Evolutionary conservation across 1,284 basidiomycete genomes (phyloP).

Genomic region (Cutaneotrichosporon spelunceum): DNA sequence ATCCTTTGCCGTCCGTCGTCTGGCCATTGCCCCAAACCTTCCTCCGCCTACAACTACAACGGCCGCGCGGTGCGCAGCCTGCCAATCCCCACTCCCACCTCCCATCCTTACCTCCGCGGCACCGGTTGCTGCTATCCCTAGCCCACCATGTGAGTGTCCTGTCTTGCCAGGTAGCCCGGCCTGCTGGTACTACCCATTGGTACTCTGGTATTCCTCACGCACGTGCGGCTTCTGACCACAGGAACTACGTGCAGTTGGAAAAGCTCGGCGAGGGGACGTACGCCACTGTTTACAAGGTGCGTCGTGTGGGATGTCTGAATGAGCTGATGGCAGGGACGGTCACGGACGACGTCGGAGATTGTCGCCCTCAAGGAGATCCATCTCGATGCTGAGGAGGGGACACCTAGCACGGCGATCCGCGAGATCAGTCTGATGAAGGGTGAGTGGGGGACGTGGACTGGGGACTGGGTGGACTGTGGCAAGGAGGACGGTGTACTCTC

Average conservation of each 20-base stretch:
- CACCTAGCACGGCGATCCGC: conserved; percentile 93
- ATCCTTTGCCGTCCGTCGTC: too few species aligned
- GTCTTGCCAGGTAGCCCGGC: too few species aligned
- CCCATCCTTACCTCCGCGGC: not conserved
- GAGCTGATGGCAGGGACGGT: conserved; percentile 63
- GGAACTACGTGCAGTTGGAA: conserved; percentile 66
- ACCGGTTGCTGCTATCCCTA: not conserved
- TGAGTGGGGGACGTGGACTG: conserved; percentile 26
- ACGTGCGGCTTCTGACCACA: conserved; percentile 20
- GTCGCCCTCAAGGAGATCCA: conserved; percentile 98
- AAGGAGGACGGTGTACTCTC: not conserved
- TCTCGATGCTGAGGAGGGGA: conserved; percentile 95
- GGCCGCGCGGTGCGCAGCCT: not conserved
- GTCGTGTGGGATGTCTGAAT: not conserved
- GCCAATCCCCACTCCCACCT: too few species aligned
- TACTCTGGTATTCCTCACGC: too few species aligned
- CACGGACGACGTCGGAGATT: conserved; percentile 64
- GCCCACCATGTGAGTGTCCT: not conserved
- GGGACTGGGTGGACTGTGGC: not conserved
- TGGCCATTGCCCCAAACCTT: too few species aligned
- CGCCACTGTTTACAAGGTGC: conserved; percentile 86
- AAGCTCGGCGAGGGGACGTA: conserved; percentile 64
- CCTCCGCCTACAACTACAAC: not conserved
- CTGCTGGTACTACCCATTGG: too few species aligned
- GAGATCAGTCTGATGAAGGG: conserved; percentile 92